Base-by-base conservation (phyloP, 129 eudicot species). In the Helianthus annuus region DNA sequence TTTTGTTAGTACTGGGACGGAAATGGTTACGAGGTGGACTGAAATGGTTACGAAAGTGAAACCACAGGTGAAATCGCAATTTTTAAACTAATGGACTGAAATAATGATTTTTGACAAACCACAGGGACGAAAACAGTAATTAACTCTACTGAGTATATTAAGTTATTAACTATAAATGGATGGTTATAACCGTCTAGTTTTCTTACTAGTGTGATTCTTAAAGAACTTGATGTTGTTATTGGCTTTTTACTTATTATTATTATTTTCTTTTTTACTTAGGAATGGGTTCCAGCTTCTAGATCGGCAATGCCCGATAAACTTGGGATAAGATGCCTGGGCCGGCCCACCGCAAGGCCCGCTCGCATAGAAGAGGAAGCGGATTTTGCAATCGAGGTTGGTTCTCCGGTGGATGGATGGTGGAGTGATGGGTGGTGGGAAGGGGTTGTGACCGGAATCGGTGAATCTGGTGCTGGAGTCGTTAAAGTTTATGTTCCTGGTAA, bases 381-480 rank as follows among this genome's bases (percentile, higher is more conserved):
- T 63, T 48, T 13, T 59, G 79, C 61, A 39, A 72, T 84, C 32
- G 89, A 79, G 75, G 85, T 85, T 19, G 98, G 98, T 76, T 86
- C 83, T 44, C 86, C 89, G 3, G 97, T 89, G 48, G 98, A 94
- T 71, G 96, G 88, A 22, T 94, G 97, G 97, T 94, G 98, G 98
- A 85, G 96, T 66, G 97, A 94, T 79, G 98, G 98, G 5, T 94
- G 98, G 98, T 94, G 98, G 98, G 98, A 94, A 86, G 98, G 98
- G 15, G 85, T 94, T 48, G 75, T 94, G 4, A 68, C 82, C 34
- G 87, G 77, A 71, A 66, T 77, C 6, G 15, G 82, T 55, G 76
- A 76, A 55, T 68, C 80, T 0, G 84, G 59, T 56, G 87, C 73
- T 66, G 96, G 81, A 82, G 61, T 46, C 38, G 74, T 78, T 69